These are phyloP conservation scores for Penicillium flavigenum DNA, from an alignment of 495 filamentous ascomycete genomes.

Conservation along the genomic window DNA sequence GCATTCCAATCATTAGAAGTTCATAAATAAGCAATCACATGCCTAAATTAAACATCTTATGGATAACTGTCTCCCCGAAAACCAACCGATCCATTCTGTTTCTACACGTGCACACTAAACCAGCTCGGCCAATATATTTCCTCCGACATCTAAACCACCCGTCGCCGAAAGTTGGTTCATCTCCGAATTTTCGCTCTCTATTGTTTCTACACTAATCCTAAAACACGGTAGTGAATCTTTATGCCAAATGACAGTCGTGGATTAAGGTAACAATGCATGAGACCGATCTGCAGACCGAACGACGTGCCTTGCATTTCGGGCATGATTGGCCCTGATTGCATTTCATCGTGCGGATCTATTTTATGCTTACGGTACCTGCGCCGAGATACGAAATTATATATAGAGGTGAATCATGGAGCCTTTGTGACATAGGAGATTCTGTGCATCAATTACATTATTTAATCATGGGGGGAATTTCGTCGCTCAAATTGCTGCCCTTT, in stretches of 20 bases:
- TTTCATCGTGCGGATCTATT: neutral
- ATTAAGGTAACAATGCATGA: neutral
- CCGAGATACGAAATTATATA: neutral
- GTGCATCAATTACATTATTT: neutral
- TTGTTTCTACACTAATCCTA: neutral
- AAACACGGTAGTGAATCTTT: neutral
- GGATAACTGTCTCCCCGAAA: neutral
- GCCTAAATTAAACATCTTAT: neutral
- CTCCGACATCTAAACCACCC: neutral
- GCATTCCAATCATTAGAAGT: neutral
- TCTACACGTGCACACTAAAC: conserved; percentile 6
- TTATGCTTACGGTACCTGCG: neutral
- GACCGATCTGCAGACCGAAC: neutral
- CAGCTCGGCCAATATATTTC: neutral
- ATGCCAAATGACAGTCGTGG: neutral
- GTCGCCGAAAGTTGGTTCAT: neutral
- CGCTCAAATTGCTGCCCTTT: conserved; percentile 36
- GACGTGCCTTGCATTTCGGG: neutral
- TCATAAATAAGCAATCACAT: neutral
- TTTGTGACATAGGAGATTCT: neutral
- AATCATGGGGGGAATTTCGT: conserved; percentile 20
- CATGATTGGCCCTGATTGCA: conserved; percentile 2
- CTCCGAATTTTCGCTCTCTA: neutral
- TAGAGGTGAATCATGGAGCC: neutral
- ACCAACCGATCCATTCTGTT: neutral